These are phyloP conservation scores for Lactarius tabidus DNA, from an alignment of 768 basidiomycete species.

Conservation along the genomic window DNA sequence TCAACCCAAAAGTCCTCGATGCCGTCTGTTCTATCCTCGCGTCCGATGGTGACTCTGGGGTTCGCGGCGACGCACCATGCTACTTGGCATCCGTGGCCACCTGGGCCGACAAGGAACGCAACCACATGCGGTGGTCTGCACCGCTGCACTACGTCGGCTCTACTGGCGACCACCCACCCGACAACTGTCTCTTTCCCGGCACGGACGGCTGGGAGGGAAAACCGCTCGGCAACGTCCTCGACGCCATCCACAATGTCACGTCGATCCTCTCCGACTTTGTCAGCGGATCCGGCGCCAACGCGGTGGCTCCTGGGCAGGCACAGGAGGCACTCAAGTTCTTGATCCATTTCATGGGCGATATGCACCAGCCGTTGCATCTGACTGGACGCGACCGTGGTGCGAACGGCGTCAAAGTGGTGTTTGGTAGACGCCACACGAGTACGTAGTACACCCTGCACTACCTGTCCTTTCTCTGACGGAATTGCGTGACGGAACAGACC, in stretches of 20 bases:
- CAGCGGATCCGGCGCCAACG: constrained; percentile 26
- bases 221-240: constrained; percentile 62
- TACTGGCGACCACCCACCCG: constrained; percentile 69
- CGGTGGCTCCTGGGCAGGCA: constrained; percentile 30
- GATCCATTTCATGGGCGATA: constrained; percentile 88
- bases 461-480: neutral
- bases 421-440: constrained; percentile 72
- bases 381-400: constrained; percentile 86
- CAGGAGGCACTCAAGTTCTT: constrained; percentile 89
- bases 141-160: constrained; percentile 75
- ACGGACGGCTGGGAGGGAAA: constrained; percentile 64
- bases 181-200: constrained; percentile 76
- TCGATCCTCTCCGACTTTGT: constrained; percentile 52
- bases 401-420: constrained; percentile 71
- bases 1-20: constrained; percentile 66
- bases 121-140: constrained; percentile 56
- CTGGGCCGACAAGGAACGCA: constrained; percentile 80
- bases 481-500: constrained; percentile 45
- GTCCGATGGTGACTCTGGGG: constrained; percentile 29
- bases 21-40: constrained; percentile 71
- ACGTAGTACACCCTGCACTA: constrained; percentile 29
- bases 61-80: constrained; percentile 44
- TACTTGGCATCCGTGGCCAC: constrained; percentile 79
- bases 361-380: constrained; percentile 92
- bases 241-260: constrained; percentile 75